A percentile compares a stretch with the other conserved stretches of the same genome.
Conservation (phyloP, 176 grass and related monocot genomes). For the Bromus sterilis region DNA sequence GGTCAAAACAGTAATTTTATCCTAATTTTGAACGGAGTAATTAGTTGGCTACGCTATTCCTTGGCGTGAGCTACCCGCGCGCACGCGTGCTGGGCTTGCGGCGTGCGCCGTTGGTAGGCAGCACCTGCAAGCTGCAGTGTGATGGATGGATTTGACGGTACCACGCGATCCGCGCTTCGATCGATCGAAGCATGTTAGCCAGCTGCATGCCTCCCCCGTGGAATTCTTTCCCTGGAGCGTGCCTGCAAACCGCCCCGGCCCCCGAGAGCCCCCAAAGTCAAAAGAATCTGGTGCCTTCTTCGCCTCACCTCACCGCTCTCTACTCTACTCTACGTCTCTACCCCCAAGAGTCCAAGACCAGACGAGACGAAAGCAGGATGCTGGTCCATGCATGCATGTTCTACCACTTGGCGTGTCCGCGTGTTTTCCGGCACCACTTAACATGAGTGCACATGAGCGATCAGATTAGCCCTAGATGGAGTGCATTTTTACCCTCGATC, state of each 20-base stretch:
- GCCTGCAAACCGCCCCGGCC: conserved; percentile 5
- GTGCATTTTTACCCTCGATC: too few relatives aligned
- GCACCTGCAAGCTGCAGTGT: neutral
- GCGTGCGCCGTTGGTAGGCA: neutral
- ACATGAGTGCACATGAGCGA: neutral
- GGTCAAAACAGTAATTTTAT: too few relatives aligned
- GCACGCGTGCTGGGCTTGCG: neutral
- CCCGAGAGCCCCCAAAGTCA: neutral
- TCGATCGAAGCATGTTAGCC: neutral
- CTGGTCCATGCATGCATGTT: neutral
- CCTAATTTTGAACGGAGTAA: too few relatives aligned
- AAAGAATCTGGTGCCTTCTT: neutral
- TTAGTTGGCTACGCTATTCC: neutral
- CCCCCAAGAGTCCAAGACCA: too few relatives aligned
- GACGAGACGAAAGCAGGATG: neutral
- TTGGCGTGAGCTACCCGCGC: neutral
- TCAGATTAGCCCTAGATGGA: too few relatives aligned
- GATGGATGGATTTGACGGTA: conserved; percentile 27
- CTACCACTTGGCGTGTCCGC: neutral
- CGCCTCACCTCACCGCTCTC: neutral
- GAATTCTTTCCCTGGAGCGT: conserved; percentile 25
- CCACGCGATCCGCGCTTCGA: neutral
- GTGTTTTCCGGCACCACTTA: neutral
- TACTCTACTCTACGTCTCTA: neutral
- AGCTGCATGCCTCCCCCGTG: conserved; percentile 25